phyloP scores from a whole-genome alignment of 441 rosid genomes.

The Adansonia gregorii region DNA sequence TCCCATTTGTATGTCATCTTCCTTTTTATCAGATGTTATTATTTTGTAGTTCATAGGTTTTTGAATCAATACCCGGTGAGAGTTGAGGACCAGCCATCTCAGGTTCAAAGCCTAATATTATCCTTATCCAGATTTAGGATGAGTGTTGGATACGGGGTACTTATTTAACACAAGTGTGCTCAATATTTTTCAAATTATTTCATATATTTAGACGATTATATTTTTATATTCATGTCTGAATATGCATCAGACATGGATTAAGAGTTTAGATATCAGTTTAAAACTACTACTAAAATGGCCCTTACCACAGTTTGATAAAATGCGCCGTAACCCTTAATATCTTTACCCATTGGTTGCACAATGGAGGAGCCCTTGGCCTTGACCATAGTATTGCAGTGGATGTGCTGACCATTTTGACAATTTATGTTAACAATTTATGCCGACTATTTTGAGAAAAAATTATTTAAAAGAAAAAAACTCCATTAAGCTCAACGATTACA shows the following conservation, averaged over 20 bases:
- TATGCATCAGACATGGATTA: too few species aligned
- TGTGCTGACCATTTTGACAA: not conserved
- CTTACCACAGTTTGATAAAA: not conserved
- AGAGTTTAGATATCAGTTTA: not conserved
- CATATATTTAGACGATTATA: too few species aligned
- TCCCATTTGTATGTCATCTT: not conserved
- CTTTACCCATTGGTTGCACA: not conserved
- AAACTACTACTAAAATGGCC: not conserved
- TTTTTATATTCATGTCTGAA: too few species aligned
- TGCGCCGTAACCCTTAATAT: not conserved
- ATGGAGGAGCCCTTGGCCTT: not conserved
- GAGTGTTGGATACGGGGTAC: too few species aligned
- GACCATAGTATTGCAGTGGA: not conserved
- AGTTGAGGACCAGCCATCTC: not conserved
- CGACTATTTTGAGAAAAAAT: not conserved
- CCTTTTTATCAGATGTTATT: not conserved
- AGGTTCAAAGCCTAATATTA: too few species aligned
- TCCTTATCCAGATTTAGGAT: too few species aligned
- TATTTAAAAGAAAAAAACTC: not conserved
- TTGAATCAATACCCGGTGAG: not conserved
- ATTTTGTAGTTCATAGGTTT: not conserved
- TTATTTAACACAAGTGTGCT: too few species aligned
- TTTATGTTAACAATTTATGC: not conserved
- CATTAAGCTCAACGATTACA: constrained; percentile 13
- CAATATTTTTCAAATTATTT: too few species aligned